phyloP scores from a whole-genome alignment of 139 green algal genomes.

The Chlamydomonas asymmetrica region DNA sequence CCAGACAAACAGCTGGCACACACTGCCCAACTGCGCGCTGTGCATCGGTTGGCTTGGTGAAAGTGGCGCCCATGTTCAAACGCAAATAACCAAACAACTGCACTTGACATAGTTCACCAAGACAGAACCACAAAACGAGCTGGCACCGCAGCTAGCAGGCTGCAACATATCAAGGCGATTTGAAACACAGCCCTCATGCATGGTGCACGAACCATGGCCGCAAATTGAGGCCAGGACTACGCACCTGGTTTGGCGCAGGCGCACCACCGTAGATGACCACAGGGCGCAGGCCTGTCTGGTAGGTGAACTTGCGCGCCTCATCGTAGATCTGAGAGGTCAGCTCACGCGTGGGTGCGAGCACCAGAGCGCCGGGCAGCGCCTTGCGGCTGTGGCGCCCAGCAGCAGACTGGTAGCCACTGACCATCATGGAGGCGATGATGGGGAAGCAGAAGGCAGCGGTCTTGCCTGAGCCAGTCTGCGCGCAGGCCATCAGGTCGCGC shows the following conservation, averaged over 20 bases:
- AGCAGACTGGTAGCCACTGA: conserved; percentile 58
- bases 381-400: conserved; percentile 65
- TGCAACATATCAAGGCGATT: too few relatives aligned
- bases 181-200: too few relatives aligned
- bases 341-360: conserved; percentile 93
- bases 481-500: conserved; percentile 97
- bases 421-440: conserved; percentile 91
- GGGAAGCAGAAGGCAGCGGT: conserved; percentile 99
- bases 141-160: too few relatives aligned
- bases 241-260: conserved; percentile 85
- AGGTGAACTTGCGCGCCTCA: conserved; percentile 95
- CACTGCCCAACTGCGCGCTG: too few relatives aligned
- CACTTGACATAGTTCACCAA: too few relatives aligned
- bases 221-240: not conserved
- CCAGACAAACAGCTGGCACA: not conserved
- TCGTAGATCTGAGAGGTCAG: conserved; percentile 91
- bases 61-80: too few relatives aligned
- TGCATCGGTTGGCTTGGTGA: too few relatives aligned
- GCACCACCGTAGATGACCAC: conserved; percentile 97
- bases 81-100: too few relatives aligned
- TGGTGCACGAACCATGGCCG: too few relatives aligned
- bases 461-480: conserved; percentile 94
- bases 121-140: too few relatives aligned
- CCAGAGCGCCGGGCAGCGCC: conserved; percentile 85
- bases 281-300: conserved; percentile 85